These are phyloP conservation scores for Aphanomyces cochlioides DNA, from an alignment of 352 stramenopile genomes.

Conservation along the genomic window DNA sequence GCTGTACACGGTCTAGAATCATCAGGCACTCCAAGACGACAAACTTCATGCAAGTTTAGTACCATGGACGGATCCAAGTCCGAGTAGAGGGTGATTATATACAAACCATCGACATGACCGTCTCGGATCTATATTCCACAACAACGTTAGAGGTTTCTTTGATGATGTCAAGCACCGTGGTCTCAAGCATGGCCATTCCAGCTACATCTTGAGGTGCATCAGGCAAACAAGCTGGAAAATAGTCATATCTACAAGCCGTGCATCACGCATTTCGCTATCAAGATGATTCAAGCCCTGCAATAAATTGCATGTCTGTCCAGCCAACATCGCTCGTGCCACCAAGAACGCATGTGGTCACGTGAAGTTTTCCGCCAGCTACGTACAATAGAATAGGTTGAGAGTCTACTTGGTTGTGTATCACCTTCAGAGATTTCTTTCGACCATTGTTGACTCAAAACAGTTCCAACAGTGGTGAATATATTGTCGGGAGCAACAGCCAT, in stretches of 20 bases:
- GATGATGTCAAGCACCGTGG: conserved; percentile 12
- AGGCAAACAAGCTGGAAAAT: conserved; percentile 20
- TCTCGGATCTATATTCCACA: background rate
- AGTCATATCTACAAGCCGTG: conserved; percentile 9
- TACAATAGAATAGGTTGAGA: background rate
- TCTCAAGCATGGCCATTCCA: conserved; percentile 30
- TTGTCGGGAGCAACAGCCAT: background rate
- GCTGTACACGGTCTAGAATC: conserved; percentile 14
- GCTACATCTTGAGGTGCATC: conserved; percentile 10
- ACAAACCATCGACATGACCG: background rate
- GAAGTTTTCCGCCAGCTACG: background rate
- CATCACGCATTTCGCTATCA: background rate
- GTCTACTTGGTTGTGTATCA: background rate
- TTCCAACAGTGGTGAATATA: conserved; percentile 2
- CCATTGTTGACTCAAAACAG: conserved; percentile 9
- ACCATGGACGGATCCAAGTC: background rate
- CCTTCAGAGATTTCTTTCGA: conserved; percentile 5
- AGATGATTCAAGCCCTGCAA: conserved; percentile 9
- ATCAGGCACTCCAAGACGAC: background rate
- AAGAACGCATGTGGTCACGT: conserved; percentile 26
- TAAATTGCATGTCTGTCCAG: conserved; percentile 24
- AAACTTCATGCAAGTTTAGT: background rate
- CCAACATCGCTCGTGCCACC: conserved; percentile 18
- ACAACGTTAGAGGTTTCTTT: background rate
- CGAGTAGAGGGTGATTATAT: background rate